Evolutionary conservation across 345 rosid species (phyloP).

Genomic region (Cochlearia excelsa): DNA sequence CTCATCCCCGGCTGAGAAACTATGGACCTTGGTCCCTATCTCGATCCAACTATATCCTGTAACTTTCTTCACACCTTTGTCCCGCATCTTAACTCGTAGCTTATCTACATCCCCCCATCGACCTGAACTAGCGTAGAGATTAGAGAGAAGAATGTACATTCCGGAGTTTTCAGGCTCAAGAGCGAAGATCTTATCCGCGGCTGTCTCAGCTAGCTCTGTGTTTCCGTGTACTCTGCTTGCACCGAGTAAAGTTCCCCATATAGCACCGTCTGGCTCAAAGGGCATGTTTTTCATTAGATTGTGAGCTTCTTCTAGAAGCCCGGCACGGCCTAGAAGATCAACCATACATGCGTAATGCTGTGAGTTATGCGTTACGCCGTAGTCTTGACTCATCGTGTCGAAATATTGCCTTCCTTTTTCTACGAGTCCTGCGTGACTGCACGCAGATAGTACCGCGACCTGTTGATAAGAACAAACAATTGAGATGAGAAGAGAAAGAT

Average conservation of each 20-base stretch:
- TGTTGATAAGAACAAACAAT: constrained; percentile 27
- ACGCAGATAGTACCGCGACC: constrained; percentile 68
- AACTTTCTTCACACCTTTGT: constrained; percentile 61
- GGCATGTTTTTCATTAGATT: constrained; percentile 57
- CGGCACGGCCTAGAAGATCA: constrained; percentile 76
- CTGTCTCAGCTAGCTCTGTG: constrained; percentile 58
- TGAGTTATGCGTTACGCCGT: constrained; percentile 53
- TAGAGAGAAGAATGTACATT: constrained; percentile 71
- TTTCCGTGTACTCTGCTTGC: constrained; percentile 72
- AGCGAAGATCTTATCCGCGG: constrained; percentile 53
- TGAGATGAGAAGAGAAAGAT: background rate
- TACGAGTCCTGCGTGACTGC: constrained; percentile 65
- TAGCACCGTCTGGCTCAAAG: constrained; percentile 63
- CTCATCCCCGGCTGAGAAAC: constrained; percentile 56
- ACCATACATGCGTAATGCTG: constrained; percentile 71
- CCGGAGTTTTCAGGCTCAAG: constrained; percentile 73
- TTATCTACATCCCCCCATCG: constrained; percentile 64
- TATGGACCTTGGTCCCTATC: constrained; percentile 58
- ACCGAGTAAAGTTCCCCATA: constrained; percentile 80
- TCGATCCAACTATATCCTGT: constrained; percentile 72
- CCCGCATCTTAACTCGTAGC: constrained; percentile 58
- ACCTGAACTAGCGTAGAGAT: constrained; percentile 61
- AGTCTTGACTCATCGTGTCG: constrained; percentile 50
- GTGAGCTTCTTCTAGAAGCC: constrained; percentile 57
- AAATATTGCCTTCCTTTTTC: constrained; percentile 55